Conservation (phyloP, 768 basidiomycete genomes). For the Lyophyllum decastes region DNA sequence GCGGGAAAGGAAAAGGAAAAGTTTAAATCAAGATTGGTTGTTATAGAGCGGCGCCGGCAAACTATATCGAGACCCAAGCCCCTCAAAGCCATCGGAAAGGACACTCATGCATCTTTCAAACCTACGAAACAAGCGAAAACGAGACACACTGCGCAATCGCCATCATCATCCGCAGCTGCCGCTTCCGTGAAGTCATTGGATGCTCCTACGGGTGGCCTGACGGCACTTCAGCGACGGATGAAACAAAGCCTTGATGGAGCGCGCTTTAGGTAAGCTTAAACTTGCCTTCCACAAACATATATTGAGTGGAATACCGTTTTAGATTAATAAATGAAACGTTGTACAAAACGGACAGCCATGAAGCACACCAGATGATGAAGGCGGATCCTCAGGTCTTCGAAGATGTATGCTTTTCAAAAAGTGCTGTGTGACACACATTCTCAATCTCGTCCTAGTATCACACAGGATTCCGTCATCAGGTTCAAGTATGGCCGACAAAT, state of each 20-base stretch:
- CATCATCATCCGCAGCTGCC: slow-evolving; percentile 3
- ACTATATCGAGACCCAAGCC: slow-evolving; percentile 22
- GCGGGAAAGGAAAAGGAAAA: slow-evolving; percentile 23
- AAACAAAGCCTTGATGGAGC: slow-evolving; percentile 82
- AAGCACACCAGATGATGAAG: slow-evolving; percentile 81
- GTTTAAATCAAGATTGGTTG: slow-evolving; percentile 8
- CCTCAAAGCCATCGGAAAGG: not conserved
- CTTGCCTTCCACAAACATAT: not conserved
- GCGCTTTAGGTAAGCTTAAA: slow-evolving; percentile 70
- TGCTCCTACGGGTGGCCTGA: slow-evolving; percentile 40
- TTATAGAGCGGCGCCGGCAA: slow-evolving; percentile 22
- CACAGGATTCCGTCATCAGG: slow-evolving; percentile 87
- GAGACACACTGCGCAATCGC: not conserved
- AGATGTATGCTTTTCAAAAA: slow-evolving; percentile 56
- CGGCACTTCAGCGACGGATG: slow-evolving; percentile 75
- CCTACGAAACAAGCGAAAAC: slow-evolving; percentile 14
- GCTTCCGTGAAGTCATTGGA: not conserved
- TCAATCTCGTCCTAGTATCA: slow-evolving; percentile 70
- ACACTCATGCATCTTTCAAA: not conserved
- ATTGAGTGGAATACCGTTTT: not conserved
- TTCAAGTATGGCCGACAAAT: slow-evolving; percentile 91
- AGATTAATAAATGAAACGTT: slow-evolving; percentile 92
- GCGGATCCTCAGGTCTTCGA: slow-evolving; percentile 79
- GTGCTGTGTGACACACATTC: not conserved
- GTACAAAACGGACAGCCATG: slow-evolving; percentile 81